phyloP scores from a whole-genome alignment of 768 basidiomycete genomes.

The Phaeotremella skinneri region DNA sequence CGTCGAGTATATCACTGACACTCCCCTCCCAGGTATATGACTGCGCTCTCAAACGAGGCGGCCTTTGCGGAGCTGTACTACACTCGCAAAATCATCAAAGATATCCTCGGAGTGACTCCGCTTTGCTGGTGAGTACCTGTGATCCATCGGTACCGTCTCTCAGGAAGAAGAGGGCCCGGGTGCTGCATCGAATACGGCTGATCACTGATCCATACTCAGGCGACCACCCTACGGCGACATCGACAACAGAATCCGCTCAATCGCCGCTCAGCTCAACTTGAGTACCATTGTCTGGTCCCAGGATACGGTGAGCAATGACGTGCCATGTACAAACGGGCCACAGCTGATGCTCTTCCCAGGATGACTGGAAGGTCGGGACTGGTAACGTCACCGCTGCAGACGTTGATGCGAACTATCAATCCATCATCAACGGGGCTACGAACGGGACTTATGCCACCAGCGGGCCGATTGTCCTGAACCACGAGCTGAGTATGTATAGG shows the following conservation, averaged over 20 bases:
- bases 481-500: conserved; percentile 46
- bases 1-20: neutral
- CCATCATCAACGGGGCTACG: conserved; percentile 28
- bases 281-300: conserved; percentile 45
- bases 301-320: conserved; percentile 29
- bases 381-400: conserved; percentile 33
- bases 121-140: conserved; percentile 20
- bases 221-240: conserved; percentile 50
- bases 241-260: conserved; percentile 48
- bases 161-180: no score
- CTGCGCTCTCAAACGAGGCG: conserved; percentile 54
- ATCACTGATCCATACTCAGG: conserved; percentile 15
- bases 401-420: conserved; percentile 46
- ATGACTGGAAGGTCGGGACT: conserved; percentile 46
- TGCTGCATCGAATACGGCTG: no score
- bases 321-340: neutral
- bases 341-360: conserved; percentile 7
- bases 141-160: neutral
- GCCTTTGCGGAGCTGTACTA: conserved; percentile 51
- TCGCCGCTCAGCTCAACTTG: conserved; percentile 43
- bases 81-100: conserved; percentile 41
- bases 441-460: conserved; percentile 40
- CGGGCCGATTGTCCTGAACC: conserved; percentile 50
- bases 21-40: conserved; percentile 60
- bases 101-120: conserved; percentile 44